A percentile compares a stretch with the other conserved stretches of the same genome.
Conservation (phyloP, 495 filamentous ascomycete genomes). For the Aspergillus leporis region DNA sequence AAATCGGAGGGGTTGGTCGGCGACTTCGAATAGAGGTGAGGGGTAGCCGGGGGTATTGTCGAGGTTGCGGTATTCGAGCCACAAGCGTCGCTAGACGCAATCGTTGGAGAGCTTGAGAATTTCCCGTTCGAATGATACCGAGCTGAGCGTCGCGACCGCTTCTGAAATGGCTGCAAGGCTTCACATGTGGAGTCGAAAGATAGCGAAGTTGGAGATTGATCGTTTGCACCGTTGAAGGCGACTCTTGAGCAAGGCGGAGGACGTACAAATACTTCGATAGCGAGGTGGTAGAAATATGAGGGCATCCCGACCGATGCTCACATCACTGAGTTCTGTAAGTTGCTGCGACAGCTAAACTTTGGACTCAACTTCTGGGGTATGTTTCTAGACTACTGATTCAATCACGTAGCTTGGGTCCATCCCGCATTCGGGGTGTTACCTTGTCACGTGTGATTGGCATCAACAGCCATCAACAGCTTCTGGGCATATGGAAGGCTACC, state of each 20-base stretch:
- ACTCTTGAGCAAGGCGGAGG: constrained; percentile 40
- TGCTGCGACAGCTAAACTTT: background rate
- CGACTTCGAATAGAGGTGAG: constrained; percentile 20
- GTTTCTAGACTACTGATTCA: background rate
- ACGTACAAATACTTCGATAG: constrained; percentile 72
- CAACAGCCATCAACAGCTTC: too few relatives aligned
- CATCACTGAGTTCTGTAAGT: constrained; percentile 21
- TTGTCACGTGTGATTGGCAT: background rate
- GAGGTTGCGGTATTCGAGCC: constrained; percentile 1
- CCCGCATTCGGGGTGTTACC: background rate
- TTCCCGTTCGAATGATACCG: constrained; percentile 17
- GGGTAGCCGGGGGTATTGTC: constrained; percentile 6
- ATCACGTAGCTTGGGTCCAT: background rate
- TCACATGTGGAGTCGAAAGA: constrained; percentile 42
- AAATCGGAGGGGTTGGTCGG: constrained; percentile 21
- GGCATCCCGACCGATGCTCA: constrained; percentile 59
- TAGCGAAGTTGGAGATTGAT: constrained; percentile 21
- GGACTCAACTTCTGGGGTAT: background rate
- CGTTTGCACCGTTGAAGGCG: constrained; percentile 13
- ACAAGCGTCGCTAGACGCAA: constrained; percentile 1
- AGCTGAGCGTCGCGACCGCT: constrained; percentile 22
- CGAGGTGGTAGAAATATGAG: constrained; percentile 89
- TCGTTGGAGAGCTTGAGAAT: constrained; percentile 10
- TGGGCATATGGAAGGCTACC: too few relatives aligned
- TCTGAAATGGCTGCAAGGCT: constrained; percentile 45